phyloP scores from a whole-genome alignment of 1,139 yeast species.

The Yamadazyma kanchanaburiensis region DNA sequence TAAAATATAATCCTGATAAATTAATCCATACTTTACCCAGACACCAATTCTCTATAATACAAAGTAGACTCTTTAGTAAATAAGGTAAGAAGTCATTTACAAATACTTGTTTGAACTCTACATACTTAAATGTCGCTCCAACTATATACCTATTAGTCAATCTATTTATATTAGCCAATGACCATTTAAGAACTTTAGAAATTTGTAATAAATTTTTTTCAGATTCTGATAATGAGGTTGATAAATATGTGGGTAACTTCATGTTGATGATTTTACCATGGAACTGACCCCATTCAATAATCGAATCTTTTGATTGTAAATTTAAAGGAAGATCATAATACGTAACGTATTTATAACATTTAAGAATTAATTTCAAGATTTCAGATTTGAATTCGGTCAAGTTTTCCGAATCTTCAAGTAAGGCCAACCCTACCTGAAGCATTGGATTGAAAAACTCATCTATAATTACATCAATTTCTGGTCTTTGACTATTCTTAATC shows the following conservation, averaged over 20 bases:
- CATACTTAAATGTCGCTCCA: slow-evolving; percentile 46
- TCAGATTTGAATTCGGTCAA: slow-evolving; percentile 58
- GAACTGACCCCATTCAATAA: slow-evolving; percentile 74
- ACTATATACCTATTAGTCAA: slow-evolving; percentile 70
- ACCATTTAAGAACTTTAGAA: slow-evolving; percentile 85
- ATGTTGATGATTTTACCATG: slow-evolving; percentile 68
- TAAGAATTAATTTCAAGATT: slow-evolving; percentile 71
- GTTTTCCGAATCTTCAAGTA: slow-evolving; percentile 38
- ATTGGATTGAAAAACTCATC: slow-evolving; percentile 66
- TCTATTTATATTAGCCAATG: slow-evolving; percentile 73
- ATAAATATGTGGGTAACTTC: slow-evolving; percentile 50
- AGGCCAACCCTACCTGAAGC: slow-evolving; percentile 59
- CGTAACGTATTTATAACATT: slow-evolving; percentile 78
- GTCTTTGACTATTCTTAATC: slow-evolving; percentile 61
- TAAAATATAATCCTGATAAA: slow-evolving; percentile 59
- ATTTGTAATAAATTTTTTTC: slow-evolving; percentile 38
- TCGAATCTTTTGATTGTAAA: slow-evolving; percentile 56
- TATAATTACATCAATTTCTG: slow-evolving; percentile 58
- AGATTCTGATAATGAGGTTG: slow-evolving; percentile 20
- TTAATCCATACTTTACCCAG: slow-evolving; percentile 65
- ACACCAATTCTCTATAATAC: slow-evolving; percentile 74
- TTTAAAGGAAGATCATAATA: slow-evolving; percentile 73
- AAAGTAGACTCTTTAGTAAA: slow-evolving; percentile 59
- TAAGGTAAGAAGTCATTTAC: slow-evolving; percentile 66
- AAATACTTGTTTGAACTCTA: slow-evolving; percentile 47